Percentiles rank a stretch among this genome's conserved stretches.
Evolutionary conservation across 139 green algal genomes (phyloP).

Genomic region (Chlamydomonas eustigma): DNA sequence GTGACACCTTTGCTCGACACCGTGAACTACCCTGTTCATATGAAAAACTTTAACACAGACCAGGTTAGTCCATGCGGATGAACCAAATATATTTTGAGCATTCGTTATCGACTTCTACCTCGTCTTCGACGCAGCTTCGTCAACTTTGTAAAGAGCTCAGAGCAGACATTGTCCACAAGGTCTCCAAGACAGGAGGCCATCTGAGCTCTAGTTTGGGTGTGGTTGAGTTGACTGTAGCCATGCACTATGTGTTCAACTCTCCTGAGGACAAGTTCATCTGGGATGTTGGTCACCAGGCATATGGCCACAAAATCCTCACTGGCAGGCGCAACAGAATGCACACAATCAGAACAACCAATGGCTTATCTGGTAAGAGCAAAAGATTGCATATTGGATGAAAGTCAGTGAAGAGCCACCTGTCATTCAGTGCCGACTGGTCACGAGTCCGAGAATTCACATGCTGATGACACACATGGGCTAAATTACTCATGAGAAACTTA

Average conservation of each 20-base stretch:
- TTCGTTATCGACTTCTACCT: neutral
- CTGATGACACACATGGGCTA: too few species aligned
- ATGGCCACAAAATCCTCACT: constrained; percentile 98
- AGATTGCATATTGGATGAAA: too few species aligned
- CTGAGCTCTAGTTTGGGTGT: constrained; percentile 92
- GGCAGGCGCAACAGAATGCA: constrained; percentile 82
- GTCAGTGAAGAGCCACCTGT: too few species aligned
- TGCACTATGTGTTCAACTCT: constrained; percentile 97
- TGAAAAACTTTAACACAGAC: constrained; percentile 92
- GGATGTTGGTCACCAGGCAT: constrained; percentile 93
- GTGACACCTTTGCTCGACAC: constrained; percentile 93
- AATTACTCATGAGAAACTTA: too few species aligned
- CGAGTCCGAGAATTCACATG: too few species aligned
- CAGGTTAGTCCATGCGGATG: too few species aligned
- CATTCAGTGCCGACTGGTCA: too few species aligned
- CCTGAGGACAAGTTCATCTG: constrained; percentile 96
- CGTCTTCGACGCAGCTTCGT: constrained; percentile 47
- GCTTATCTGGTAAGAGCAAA: constrained; percentile 91
- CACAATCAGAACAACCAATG: constrained; percentile 87
- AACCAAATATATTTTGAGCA: too few species aligned
- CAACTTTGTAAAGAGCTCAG: constrained; percentile 96
- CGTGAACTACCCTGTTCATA: constrained; percentile 95
- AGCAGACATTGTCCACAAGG: constrained; percentile 88
- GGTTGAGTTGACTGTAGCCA: constrained; percentile 94
- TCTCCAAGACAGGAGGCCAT: constrained; percentile 90